Base-by-base conservation (phyloP, 2,329 filamentous ascomycete genomes). In the Venturiaceae sp. region DNA sequence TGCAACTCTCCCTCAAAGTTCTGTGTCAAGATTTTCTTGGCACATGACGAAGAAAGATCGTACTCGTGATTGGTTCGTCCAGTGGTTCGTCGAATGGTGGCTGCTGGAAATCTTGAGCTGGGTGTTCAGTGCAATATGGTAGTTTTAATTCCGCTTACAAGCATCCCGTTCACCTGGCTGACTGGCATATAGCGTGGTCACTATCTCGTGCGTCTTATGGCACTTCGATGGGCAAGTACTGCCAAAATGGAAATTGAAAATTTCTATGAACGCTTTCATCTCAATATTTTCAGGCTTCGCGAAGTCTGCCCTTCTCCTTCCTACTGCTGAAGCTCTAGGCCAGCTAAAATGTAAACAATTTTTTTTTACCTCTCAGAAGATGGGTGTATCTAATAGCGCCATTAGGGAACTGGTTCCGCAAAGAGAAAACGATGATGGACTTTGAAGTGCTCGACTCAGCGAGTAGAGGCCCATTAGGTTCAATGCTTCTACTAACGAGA, bases 331-430 rank as follows among this genome's bases (percentile, higher is more conserved):
- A 50, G 69, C 67, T 1, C 55, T 72, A 0, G 69, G 70, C 0
- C 69, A 71, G 41, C 36, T 70, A 1, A 72, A 72, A 7, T 7
- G 33, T 34, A 34, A 7, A 34, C 33, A 7, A 34, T 34, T 14
- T 6, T 34, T 34, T 34, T 7, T 14, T 34, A 34, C 6, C 6
- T 34, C 14, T 34, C 33, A 7, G 14, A 7, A 34, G 33, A 6
- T 34, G 33, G 33, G 33, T 7, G 6, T 7, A 14, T 34, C 14
- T 6, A 71, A 71, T n/a, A n/a, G n/a, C n/a, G n/a, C n/a, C n/a
- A n/a, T n/a, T n/a, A 21, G 71, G 70, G 70, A 68, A 62, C 19
- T 71, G 69, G 69, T 71, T 71, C n/a, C 41, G 60, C 2, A 56
- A 62, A 0, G 67, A 68, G 0, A 70, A 71, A 26, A 61, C 64